phyloP scores from a whole-genome alignment of 2,329 filamentous ascomycete genomes.

The Emergomyces pasteurianus region DNA sequence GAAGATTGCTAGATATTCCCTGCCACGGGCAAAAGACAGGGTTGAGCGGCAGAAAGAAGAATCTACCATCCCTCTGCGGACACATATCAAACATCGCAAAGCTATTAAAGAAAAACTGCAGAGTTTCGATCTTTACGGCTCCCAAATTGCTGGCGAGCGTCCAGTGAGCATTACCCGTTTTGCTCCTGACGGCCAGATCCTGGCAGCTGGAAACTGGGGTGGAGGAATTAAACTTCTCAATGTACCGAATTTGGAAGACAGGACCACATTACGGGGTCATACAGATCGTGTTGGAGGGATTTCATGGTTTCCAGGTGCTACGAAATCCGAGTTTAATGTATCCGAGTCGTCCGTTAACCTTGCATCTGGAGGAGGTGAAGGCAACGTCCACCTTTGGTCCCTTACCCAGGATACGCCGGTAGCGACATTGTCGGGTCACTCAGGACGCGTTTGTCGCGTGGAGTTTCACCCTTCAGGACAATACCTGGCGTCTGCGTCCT shows the following conservation, averaged over 20 bases:
- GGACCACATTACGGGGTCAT: slow-evolving; percentile 66
- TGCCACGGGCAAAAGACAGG: slow-evolving; percentile 68
- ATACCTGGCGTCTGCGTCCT: slow-evolving; percentile 85
- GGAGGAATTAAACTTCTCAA: slow-evolving; percentile 78
- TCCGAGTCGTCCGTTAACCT: slow-evolving; percentile 68
- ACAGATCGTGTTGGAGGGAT: slow-evolving; percentile 82
- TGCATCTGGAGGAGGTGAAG: slow-evolving; percentile 81
- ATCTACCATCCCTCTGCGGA: slow-evolving; percentile 69
- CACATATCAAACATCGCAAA: slow-evolving; percentile 87
- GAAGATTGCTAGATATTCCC: slow-evolving; percentile 68
- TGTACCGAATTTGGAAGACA: slow-evolving; percentile 70
- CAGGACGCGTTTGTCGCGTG: slow-evolving; percentile 74
- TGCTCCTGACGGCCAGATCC: slow-evolving; percentile 67
- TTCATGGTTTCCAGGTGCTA: slow-evolving; percentile 78
- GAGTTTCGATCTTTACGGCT: slow-evolving; percentile 82
- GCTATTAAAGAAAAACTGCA: slow-evolving; percentile 71
- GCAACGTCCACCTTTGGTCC: slow-evolving; percentile 81
- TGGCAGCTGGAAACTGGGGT: slow-evolving; percentile 88
- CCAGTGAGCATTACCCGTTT: slow-evolving; percentile 88
- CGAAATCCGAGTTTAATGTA: slow-evolving; percentile 56
- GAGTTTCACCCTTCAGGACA: slow-evolving; percentile 89
- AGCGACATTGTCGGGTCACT: slow-evolving; percentile 70
- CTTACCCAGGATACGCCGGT: slow-evolving; percentile 75
- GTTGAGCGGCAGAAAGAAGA: slow-evolving; percentile 69
- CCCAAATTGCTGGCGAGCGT: slow-evolving; percentile 81